Conservation (phyloP, 2,329 filamentous ascomycete species). For the Herpotrichia juniperi region DNA sequence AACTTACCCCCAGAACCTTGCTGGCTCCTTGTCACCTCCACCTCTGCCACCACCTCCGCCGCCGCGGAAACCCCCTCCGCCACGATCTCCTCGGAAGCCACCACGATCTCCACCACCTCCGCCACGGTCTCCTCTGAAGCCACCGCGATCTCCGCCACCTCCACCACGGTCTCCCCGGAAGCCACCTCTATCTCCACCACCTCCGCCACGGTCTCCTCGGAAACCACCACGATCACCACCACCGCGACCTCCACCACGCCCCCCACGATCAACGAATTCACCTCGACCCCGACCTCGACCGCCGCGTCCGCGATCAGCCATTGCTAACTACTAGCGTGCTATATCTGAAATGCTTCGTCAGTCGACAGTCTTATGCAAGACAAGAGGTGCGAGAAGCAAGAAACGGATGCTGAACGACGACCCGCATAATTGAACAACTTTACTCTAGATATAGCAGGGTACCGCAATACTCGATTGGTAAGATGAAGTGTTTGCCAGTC, state of each 20-base stretch:
- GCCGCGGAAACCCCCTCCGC: conserved; percentile 11
- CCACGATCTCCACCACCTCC: conserved; percentile 18
- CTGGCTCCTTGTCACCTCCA: conserved; percentile 22
- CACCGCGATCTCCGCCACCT: conserved; percentile 5
- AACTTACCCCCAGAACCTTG: conserved; percentile 30
- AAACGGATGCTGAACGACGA: background rate
- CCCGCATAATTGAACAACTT: background rate
- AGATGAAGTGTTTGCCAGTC: no score
- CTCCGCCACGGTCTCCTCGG: conserved; percentile 10
- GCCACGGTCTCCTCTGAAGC: conserved; percentile 18
- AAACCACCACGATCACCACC: no score
- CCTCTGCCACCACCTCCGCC: conserved; percentile 31
- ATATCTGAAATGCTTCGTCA: no score
- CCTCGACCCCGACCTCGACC: conserved; percentile 30
- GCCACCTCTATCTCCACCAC: background rate
- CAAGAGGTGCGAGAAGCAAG: background rate
- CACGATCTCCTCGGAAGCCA: conserved; percentile 1
- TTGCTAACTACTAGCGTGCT: conserved; percentile 4
- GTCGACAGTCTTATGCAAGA: no score
- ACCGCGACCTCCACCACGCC: no score
- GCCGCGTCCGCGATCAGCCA: conserved; percentile 30
- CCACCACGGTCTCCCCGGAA: conserved; percentile 11
- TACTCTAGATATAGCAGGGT: background rate
- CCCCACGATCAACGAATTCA: conserved; percentile 19
- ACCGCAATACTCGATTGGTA: no score